phyloP scores from a whole-genome alignment of 768 basidiomycete species.

The Tylopilus sp. region DNA sequence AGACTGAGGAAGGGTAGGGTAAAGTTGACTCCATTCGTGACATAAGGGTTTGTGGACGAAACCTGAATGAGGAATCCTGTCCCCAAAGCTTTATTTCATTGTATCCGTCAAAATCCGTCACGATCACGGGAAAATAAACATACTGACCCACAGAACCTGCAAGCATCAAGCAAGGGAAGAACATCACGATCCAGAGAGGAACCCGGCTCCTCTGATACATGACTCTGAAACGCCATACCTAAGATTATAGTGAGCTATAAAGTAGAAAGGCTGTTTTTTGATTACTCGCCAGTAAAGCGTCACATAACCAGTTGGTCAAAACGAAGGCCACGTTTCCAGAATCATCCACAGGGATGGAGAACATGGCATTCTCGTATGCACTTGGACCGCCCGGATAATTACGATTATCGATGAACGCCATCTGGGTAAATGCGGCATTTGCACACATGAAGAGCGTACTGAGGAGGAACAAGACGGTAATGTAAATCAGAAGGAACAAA shows the following conservation, averaged over 20 bases:
- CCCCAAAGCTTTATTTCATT: slow-evolving; percentile 1
- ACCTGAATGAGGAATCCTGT: slow-evolving; percentile 8
- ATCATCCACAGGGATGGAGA: slow-evolving; percentile 18
- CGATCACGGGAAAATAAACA: not conserved
- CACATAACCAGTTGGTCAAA: slow-evolving; percentile 14
- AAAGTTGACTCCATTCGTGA: slow-evolving; percentile 9
- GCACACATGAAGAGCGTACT: slow-evolving; percentile 17
- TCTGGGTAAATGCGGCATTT: slow-evolving; percentile 22
- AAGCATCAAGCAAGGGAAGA: slow-evolving; percentile 9
- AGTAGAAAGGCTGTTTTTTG: not conserved
- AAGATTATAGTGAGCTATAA: not conserved
- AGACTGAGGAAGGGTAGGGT: slow-evolving; percentile 26
- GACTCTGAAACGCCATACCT: slow-evolving; percentile 20
- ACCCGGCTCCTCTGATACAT: slow-evolving; percentile 8
- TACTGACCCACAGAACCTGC: slow-evolving; percentile 7
- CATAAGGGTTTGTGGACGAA: slow-evolving; percentile 11
- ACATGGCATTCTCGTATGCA: slow-evolving; percentile 21
- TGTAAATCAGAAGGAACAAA: slow-evolving; percentile 3
- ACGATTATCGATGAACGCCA: slow-evolving; percentile 31
- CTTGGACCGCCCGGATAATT: slow-evolving; percentile 32
- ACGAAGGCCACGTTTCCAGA: slow-evolving; percentile 10
- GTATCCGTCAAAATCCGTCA: not conserved
- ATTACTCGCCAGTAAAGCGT: slow-evolving; percentile 18
- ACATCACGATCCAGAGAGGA: slow-evolving; percentile 8
- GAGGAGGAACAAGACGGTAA: slow-evolving; percentile 3